A percentile compares a stretch with the other conserved stretches of the same genome.
Evolutionary conservation across 768 basidiomycete species (phyloP).

Genomic region (Agrocybe praecox): DNA sequence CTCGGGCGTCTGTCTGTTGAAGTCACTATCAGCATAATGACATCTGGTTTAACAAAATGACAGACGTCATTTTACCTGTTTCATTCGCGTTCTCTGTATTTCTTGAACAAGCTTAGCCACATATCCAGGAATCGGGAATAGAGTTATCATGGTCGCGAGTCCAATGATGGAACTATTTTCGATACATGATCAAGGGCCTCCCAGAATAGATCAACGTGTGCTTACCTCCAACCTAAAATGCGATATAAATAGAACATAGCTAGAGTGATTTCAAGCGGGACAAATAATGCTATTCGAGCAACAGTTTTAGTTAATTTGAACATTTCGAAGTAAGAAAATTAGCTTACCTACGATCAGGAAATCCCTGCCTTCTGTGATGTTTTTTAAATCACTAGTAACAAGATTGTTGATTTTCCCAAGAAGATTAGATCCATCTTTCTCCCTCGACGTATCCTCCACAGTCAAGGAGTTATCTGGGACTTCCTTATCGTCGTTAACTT

Average conservation of each 20-base stretch:
- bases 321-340: background rate
- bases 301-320: background rate
- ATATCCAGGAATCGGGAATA: conserved; percentile 61
- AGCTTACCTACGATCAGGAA: conserved; percentile 18
- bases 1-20: conserved; percentile 49
- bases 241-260: conserved; percentile 46
- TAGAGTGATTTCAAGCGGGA: conserved; percentile 42
- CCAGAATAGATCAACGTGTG: background rate
- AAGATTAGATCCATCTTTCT: conserved; percentile 38
- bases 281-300: conserved; percentile 29
- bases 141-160: conserved; percentile 49
- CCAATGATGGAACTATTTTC: conserved; percentile 30
- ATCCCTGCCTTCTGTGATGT: conserved; percentile 31
- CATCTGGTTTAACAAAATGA: background rate
- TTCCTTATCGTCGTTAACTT: background rate
- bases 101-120: conserved; percentile 46
- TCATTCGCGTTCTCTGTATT: conserved; percentile 50
- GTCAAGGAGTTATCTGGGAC: background rate
- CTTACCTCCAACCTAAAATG: conserved; percentile 49
- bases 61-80: conserved; percentile 25
- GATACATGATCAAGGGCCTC: background rate
- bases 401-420: conserved; percentile 76
- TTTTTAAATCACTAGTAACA: conserved; percentile 26
- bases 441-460: background rate
- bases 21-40: background rate